Conservation (phyloP, 208 protist species). For the Trypanosoma lewisi region DNA sequence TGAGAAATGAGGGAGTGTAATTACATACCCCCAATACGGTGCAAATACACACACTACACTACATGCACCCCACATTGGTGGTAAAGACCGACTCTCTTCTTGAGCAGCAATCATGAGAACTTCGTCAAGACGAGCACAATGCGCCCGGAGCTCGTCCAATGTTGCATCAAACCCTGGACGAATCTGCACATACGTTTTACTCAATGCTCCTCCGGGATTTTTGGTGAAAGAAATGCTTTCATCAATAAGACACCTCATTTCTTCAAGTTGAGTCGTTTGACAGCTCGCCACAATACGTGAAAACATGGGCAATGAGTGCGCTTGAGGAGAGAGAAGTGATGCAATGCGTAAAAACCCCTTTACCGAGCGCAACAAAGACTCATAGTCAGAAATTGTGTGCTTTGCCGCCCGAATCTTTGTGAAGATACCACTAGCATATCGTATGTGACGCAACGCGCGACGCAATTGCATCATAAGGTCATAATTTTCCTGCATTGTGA, state of each 20-base stretch:
- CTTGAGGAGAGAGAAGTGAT: slow-evolving; percentile 17
- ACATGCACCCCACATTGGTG: slow-evolving; percentile 9
- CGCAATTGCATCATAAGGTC: slow-evolving; percentile 49
- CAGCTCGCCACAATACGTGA: slow-evolving; percentile 31
- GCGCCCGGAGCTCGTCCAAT: slow-evolving; percentile 30
- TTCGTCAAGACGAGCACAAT: slow-evolving; percentile 18
- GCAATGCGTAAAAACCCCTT: slow-evolving; percentile 35
- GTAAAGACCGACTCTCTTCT: slow-evolving; percentile 15
- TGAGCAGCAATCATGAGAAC: slow-evolving; percentile 24
- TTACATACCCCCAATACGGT: slow-evolving; percentile 29
- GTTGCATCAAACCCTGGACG: slow-evolving; percentile 27
- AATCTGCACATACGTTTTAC: slow-evolving; percentile 26
- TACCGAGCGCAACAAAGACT: slow-evolving; percentile 52
- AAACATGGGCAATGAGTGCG: slow-evolving; percentile 23
- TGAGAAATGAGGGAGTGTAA: slow-evolving; percentile 11
- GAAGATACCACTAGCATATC: slow-evolving; percentile 52
- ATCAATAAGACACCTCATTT: slow-evolving; percentile 22
- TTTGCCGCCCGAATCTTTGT: slow-evolving; percentile 64
- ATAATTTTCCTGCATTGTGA: slow-evolving; percentile 41
- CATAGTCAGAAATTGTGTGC: slow-evolving; percentile 57
- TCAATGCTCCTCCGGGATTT: slow-evolving; percentile 12
- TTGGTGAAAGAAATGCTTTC: slow-evolving; percentile 18
- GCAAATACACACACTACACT: slow-evolving; percentile 28
- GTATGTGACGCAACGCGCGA: slow-evolving; percentile 44
- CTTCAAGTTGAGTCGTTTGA: slow-evolving; percentile 18